Evolutionary conservation across 768 basidiomycete species (phyloP).

Genomic region (Clitopilus passeckerianus): DNA sequence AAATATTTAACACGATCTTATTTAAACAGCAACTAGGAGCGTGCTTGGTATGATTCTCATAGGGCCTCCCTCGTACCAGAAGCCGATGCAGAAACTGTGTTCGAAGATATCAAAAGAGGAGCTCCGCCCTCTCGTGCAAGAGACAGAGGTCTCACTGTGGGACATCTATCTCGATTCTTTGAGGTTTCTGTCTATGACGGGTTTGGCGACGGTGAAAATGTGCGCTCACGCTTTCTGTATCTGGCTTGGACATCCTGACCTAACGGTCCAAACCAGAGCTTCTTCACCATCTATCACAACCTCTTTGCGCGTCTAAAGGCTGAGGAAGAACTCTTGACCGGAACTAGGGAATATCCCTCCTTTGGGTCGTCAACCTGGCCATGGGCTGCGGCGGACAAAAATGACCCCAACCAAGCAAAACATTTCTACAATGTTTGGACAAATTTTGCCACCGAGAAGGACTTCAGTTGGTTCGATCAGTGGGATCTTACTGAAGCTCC

Average conservation of each 20-base stretch:
- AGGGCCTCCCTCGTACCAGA: constrained; percentile 74
- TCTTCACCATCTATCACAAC: constrained; percentile 85
- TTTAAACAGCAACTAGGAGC: constrained; percentile 61
- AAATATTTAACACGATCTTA: constrained; percentile 9
- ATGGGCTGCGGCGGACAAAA: constrained; percentile 52
- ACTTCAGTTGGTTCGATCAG: constrained; percentile 82
- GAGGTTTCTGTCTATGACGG: constrained; percentile 63
- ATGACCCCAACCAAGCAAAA: constrained; percentile 42
- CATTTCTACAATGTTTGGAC: constrained; percentile 84
- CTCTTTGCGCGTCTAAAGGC: constrained; percentile 78
- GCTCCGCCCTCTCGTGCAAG: constrained; percentile 43
- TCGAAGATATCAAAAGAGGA: constrained; percentile 81
- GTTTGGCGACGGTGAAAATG: constrained; percentile 59
- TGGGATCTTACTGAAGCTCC: constrained; percentile 85
- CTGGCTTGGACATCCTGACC: not conserved
- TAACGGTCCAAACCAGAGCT: constrained; percentile 49
- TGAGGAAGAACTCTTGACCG: constrained; percentile 60
- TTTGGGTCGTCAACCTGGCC: constrained; percentile 80
- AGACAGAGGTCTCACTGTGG: constrained; percentile 74
- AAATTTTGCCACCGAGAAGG: constrained; percentile 83
- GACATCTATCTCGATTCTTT: constrained; percentile 84
- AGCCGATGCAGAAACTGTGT: constrained; percentile 79
- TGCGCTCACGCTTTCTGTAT: constrained; percentile 23
- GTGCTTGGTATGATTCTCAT: constrained; percentile 98
- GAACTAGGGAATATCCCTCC: constrained; percentile 56